These are phyloP conservation scores for Apodospora peruviana DNA, from an alignment of 495 filamentous ascomycete genomes.

Conservation along the genomic window DNA sequence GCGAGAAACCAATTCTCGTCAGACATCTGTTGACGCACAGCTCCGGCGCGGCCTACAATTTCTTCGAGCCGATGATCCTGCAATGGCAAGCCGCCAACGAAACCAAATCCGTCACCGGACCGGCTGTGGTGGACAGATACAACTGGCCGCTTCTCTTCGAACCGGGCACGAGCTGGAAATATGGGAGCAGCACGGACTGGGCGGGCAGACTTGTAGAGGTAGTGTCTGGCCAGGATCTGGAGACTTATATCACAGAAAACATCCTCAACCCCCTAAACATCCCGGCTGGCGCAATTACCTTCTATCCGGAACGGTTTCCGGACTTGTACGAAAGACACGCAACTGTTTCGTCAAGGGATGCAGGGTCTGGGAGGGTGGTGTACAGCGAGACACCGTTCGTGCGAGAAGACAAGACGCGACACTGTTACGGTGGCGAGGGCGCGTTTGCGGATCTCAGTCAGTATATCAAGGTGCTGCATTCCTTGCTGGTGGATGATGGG, in stretches of 20 bases:
- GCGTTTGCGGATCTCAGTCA: constrained; percentile 16
- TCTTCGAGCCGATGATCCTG: constrained; percentile 12
- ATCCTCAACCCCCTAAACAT: constrained; percentile 21
- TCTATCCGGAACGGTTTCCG: constrained; percentile 17
- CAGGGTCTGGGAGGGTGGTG: constrained; percentile 8
- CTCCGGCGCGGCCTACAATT: constrained; percentile 24
- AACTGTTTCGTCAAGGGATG: constrained; percentile 16
- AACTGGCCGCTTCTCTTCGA: constrained; percentile 29
- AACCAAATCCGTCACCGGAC: not conserved
- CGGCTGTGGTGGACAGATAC: constrained; percentile 20
- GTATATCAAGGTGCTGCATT: constrained; percentile 24
- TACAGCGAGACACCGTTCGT: not conserved
- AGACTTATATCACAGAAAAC: constrained; percentile 21
- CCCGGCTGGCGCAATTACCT: constrained; percentile 12
- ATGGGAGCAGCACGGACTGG: constrained; percentile 31
- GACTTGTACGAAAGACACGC: constrained; percentile 1
- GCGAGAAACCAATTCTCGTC: constrained; percentile 24
- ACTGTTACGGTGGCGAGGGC: constrained; percentile 28
- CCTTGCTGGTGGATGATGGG: constrained; percentile 26
- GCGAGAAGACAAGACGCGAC: not conserved
- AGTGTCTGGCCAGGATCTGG: constrained; percentile 18
- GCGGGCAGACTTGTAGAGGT: constrained; percentile 26
- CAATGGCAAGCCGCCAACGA: no score
- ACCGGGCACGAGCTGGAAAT: constrained; percentile 32
- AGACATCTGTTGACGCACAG: constrained; percentile 32